A percentile compares a stretch with the other conserved stretches of the same genome.
Conservation (phyloP, 257 asterid genomes). For the Solanum sejunctum region DNA sequence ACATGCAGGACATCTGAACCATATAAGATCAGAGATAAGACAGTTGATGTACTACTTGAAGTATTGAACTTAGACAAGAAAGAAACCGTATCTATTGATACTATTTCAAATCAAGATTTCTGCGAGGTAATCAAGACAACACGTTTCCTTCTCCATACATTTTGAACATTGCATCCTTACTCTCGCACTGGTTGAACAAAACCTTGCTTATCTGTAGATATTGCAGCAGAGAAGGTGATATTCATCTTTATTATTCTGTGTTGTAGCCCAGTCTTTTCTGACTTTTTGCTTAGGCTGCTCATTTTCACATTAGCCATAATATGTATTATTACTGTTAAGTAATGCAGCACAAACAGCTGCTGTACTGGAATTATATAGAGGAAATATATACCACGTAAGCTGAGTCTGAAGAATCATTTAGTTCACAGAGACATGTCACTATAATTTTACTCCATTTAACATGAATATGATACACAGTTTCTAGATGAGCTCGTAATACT, state of each 20-base stretch:
- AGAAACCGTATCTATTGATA: conserved; percentile 59
- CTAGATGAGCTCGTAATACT: neutral
- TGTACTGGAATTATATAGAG: neutral
- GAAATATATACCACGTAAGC: neutral
- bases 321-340: neutral
- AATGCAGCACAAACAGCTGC: neutral
- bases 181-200: neutral
- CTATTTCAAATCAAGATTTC: conserved; percentile 71
- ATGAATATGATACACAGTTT: neutral
- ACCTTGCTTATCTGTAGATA: neutral
- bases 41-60: conserved; percentile 74
- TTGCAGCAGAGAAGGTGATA: neutral
- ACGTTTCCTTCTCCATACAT: neutral
- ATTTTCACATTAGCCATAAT: neutral
- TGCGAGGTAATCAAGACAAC: conserved; percentile 49
- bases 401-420: neutral
- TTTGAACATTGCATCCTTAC: neutral
- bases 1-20: conserved; percentile 55
- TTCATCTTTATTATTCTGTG: neutral
- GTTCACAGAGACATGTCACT: neutral
- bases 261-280: neutral
- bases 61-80: conserved; percentile 67
- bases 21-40: conserved; percentile 62
- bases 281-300: neutral
- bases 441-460: neutral